A percentile compares a stretch with the other conserved stretches of the same genome.
These are phyloP conservation scores for Postia placenta DNA, from an alignment of 768 basidiomycete species.

Conservation along the genomic window DNA sequence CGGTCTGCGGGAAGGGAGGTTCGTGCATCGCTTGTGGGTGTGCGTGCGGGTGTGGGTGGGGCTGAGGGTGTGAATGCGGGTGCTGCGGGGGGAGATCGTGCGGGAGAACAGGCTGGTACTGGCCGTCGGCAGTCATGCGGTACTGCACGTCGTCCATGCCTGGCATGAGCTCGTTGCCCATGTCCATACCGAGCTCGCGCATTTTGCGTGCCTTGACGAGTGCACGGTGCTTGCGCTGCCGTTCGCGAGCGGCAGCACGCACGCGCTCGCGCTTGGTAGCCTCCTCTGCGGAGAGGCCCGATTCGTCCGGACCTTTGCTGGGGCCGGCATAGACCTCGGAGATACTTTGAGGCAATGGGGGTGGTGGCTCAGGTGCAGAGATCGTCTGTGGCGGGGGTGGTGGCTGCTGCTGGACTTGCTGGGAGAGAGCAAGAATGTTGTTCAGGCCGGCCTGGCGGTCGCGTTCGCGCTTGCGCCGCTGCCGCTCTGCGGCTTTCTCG, in stretches of 20 bases:
- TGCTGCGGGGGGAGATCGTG: constrained; percentile 27
- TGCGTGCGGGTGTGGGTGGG: constrained; percentile 17
- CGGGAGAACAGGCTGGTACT: constrained; percentile 30
- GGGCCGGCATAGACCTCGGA: constrained; percentile 10
- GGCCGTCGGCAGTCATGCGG: constrained; percentile 41
- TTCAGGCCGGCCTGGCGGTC: constrained; percentile 36
- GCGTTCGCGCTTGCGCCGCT: constrained; percentile 77
- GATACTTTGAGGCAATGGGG: constrained; percentile 8
- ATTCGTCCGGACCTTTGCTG: constrained; percentile 19
- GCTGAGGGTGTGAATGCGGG: constrained; percentile 22
- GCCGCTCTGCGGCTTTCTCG: constrained; percentile 83
- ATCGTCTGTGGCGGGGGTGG: constrained; percentile 15
- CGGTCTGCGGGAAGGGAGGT: constrained; percentile 57
- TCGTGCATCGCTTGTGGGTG: constrained; percentile 35
- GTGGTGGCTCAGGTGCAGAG: constrained; percentile 14
- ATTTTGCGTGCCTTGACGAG: constrained; percentile 76
- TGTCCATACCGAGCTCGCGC: constrained; percentile 76
- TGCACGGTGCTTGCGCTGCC: constrained; percentile 77
- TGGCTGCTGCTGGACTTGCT: constrained; percentile 21
- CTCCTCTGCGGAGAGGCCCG: constrained; percentile 50
- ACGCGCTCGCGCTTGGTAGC: constrained; percentile 61
- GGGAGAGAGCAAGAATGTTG: constrained; percentile 19
- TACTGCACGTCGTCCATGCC: constrained; percentile 65
- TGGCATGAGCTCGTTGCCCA: constrained; percentile 66
- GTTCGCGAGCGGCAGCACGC: constrained; percentile 69